Base-by-base conservation (phyloP, 2,329 filamentous ascomycete species). In the Diaporthe vaccinii region DNA sequence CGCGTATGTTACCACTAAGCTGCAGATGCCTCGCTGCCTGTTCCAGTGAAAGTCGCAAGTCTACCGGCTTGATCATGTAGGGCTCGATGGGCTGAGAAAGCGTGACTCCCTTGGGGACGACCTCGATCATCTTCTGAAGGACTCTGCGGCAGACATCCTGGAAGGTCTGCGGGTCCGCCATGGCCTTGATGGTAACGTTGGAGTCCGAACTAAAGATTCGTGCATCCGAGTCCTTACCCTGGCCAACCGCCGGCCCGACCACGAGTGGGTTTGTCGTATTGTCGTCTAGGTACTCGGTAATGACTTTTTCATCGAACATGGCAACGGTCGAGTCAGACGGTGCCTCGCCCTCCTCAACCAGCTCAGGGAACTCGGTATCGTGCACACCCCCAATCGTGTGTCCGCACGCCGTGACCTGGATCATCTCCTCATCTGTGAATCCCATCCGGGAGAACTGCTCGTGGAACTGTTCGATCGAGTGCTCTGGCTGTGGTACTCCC, bases 321-420 rank as follows among this genome's bases (percentile, higher is more conserved):
- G 85, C 83, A 14, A 83, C 82, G 0, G 86, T 86, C 1, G 84
- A 83, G 74, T 90, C 89, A 62, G 90, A 83, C 17, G 83, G 78
- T 1, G 81, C 82, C 62, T 86, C 82, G 49, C 85, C 87, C 73
- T 82, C 75, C 2, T 86, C 82, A 1, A 90, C 86, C 49, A 91
- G 86, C 20, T 86, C 82, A 0, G 87, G 86, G 76, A 89, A 89
- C 73, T 90, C 84, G 6, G 79, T 79, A 28, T 83, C 82, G 79
- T 91, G 90, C 20, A 91, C 89, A 20, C 90, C 88, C 31, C 90
- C 90, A 22, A 91, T 79, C 0, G 88, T 88, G 79, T 92, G 90
- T 1, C 90, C 90, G 78, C 90, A 92, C 14, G 89, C 89, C 2
- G 86, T 86, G 31, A 89, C 83, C 78, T 88, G 85, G 51, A 91